Evolutionary conservation across 2,329 filamentous ascomycete species (phyloP).

Genomic region (Akanthomyces muscarius): DNA sequence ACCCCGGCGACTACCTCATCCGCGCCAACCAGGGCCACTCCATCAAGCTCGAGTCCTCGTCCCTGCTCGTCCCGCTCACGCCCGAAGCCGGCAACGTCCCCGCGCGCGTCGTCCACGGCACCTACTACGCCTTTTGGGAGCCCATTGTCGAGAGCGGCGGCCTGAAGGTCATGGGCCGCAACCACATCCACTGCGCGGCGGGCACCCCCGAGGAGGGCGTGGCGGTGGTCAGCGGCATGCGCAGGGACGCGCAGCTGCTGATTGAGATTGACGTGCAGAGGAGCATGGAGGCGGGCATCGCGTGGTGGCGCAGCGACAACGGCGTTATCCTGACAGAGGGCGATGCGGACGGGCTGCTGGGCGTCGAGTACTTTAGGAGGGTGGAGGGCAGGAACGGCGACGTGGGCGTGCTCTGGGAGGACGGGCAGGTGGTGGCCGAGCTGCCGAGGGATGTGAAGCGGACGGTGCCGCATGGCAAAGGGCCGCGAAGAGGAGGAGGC

Average conservation of each 20-base stretch:
- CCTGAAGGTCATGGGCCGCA: constrained; percentile 74
- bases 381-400: constrained; percentile 60
- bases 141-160: constrained; percentile 73
- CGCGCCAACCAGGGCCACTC: constrained; percentile 94
- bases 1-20: constrained; percentile 72
- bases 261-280: constrained; percentile 70
- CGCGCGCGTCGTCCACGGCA: constrained; percentile 74
- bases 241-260: constrained; percentile 69
- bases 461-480: constrained; percentile 46
- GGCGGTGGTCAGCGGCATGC: constrained; percentile 74
- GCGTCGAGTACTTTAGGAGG: constrained; percentile 64
- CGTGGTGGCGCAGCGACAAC: constrained; percentile 78
- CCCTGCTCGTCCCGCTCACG: constrained; percentile 66
- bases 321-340: constrained; percentile 67
- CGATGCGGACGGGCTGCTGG: constrained; percentile 57
- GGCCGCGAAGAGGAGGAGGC: constrained; percentile 38
- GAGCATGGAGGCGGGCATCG: constrained; percentile 59
- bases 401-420: constrained; percentile 64
- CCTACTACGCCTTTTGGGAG: constrained; percentile 76
- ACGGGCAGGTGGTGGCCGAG: constrained; percentile 63
- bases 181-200: constrained; percentile 85
- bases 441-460: constrained; percentile 58
- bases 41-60: constrained; percentile 68
- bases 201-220: constrained; percentile 53
- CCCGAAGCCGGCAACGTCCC: constrained; percentile 57